These are phyloP conservation scores for Dendrostoma leiphaemia DNA, from an alignment of 2,329 filamentous ascomycete species.

Conservation along the genomic window DNA sequence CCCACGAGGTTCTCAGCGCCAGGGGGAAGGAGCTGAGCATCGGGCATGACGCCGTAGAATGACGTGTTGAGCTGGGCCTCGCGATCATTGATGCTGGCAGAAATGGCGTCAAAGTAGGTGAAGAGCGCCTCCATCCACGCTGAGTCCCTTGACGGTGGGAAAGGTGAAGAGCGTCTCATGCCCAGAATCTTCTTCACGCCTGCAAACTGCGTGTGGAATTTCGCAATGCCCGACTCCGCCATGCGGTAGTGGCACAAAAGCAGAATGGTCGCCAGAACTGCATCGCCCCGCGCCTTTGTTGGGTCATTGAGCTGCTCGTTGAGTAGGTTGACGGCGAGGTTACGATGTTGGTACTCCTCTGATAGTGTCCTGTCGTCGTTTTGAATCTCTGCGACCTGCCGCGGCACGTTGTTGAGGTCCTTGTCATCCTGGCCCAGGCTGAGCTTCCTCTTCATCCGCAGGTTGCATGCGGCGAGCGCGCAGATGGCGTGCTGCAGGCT, in stretches of 20 bases:
- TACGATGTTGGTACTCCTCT: slow-evolving; percentile 81
- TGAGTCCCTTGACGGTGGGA: slow-evolving; percentile 62
- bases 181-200: slow-evolving; percentile 88
- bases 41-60: slow-evolving; percentile 55
- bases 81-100: slow-evolving; percentile 86
- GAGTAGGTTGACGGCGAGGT: slow-evolving; percentile 74
- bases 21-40: slow-evolving; percentile 49
- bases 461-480: slow-evolving; percentile 82
- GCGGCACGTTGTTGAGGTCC: slow-evolving; percentile 43
- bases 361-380: slow-evolving; percentile 65
- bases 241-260: slow-evolving; percentile 90
- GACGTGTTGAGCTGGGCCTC: slow-evolving; percentile 75
- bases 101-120: slow-evolving; percentile 92
- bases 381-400: slow-evolving; percentile 38
- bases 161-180: slow-evolving; percentile 60
- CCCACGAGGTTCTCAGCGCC: slow-evolving; percentile 83
- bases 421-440: slow-evolving; percentile 56
- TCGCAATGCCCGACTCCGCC: slow-evolving; percentile 87
- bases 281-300: slow-evolving; percentile 74
- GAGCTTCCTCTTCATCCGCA: slow-evolving; percentile 77
- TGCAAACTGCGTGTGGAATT: slow-evolving; percentile 90
- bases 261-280: slow-evolving; percentile 81
- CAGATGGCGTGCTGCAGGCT: slow-evolving; percentile 92
- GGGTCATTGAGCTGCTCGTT: slow-evolving; percentile 82
- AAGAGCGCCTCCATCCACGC: slow-evolving; percentile 93